phyloP scores from a whole-genome alignment of 768 basidiomycete species.

The Tulasnella sp. region DNA sequence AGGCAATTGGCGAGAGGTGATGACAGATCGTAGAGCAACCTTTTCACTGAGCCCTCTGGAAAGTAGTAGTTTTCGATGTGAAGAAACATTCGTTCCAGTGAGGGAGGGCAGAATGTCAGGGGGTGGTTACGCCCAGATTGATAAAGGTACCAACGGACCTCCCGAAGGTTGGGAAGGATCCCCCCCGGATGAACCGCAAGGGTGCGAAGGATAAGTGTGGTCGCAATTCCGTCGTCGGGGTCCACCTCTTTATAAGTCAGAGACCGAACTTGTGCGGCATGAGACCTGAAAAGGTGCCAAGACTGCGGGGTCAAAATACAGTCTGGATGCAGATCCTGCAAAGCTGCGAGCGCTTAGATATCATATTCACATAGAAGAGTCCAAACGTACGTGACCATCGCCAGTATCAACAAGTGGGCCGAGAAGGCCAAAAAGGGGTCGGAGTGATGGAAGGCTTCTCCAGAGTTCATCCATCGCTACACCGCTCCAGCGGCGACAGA shows the following conservation, averaged over 20 bases:
- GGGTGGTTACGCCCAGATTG: background rate
- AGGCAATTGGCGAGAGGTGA: background rate
- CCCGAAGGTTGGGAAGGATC: background rate
- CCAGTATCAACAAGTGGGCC: background rate
- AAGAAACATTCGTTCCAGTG: background rate
- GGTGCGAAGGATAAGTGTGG: background rate
- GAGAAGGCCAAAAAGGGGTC: background rate
- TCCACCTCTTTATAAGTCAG: background rate
- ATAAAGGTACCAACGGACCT: background rate
- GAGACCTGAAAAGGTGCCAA: background rate
- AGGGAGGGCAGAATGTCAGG: background rate
- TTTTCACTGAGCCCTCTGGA: background rate
- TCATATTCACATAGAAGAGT: background rate
- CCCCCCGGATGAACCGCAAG: background rate
- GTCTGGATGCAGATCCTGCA: background rate
- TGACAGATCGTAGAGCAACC: background rate
- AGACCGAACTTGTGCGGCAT: background rate
- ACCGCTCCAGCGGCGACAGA: constrained; percentile 12
- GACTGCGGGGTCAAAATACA: background rate
- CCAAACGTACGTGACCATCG: background rate
- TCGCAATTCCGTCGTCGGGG: background rate
- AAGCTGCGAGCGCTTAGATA: background rate
- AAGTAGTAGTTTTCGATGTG: background rate
- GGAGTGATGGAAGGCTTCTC: background rate
- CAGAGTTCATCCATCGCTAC: constrained; percentile 17